Conservation (phyloP, 345 rosid genomes). For the Eucalyptus polybractea region DNA sequence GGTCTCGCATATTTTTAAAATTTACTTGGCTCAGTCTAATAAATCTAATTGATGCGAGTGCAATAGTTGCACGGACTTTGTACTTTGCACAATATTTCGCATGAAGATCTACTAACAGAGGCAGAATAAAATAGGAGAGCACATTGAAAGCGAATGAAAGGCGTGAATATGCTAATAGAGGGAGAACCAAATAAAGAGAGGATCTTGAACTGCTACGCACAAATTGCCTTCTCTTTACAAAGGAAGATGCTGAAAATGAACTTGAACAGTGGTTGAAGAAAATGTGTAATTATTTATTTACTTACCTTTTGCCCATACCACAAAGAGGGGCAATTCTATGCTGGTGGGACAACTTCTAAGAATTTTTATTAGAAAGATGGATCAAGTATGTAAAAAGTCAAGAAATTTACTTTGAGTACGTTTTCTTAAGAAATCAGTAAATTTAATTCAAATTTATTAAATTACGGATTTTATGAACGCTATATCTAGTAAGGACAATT, state of each 20-base stretch:
- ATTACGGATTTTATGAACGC: background rate
- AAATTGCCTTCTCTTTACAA: background rate
- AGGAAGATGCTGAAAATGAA: background rate
- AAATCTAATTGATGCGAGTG: background rate
- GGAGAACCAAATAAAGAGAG: background rate
- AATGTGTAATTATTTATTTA: background rate
- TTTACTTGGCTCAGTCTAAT: background rate
- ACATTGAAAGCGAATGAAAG: background rate
- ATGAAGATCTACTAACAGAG: background rate
- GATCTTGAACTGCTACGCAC: background rate
- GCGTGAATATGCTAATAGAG: background rate
- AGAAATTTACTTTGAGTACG: background rate
- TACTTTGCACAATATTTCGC: background rate
- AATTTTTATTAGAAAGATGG: background rate
- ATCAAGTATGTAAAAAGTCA: background rate
- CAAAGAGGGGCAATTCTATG: background rate
- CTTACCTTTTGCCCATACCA: background rate
- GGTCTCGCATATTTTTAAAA: background rate
- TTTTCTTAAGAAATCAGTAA: background rate
- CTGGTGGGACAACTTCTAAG: background rate
- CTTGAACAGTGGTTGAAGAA: background rate
- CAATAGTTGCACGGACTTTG: background rate
- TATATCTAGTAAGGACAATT: background rate
- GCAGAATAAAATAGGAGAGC: background rate
- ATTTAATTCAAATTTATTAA: background rate